A percentile compares a stretch with the other conserved stretches of the same genome.
Conservation (phyloP, 768 basidiomycete genomes). For the Xanthoconium purpureum region DNA sequence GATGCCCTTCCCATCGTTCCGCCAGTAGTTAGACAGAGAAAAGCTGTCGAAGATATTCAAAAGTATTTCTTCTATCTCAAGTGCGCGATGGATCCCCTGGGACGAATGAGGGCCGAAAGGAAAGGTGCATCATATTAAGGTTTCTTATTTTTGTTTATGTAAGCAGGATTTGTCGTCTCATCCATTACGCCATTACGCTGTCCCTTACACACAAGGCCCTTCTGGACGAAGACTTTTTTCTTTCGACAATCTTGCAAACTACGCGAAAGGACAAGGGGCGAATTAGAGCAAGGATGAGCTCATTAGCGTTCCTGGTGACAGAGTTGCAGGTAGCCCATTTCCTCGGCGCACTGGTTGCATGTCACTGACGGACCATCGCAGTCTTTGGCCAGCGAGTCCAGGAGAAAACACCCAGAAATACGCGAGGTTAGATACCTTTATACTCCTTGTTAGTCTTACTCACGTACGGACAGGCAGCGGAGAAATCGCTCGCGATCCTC, state of each 20-base stretch:
- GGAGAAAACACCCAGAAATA: constrained; percentile 87
- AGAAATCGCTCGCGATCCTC: constrained; percentile 80
- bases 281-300: constrained; percentile 46
- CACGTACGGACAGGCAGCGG: constrained; percentile 59
- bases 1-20: too few relatives aligned
- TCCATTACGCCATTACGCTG: too few relatives aligned
- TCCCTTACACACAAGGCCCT: too few relatives aligned
- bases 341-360: not conserved
- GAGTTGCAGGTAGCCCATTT: constrained; percentile 58
- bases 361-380: constrained; percentile 28
- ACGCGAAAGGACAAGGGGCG: not conserved
- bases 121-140: too few relatives aligned
- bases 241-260: not conserved
- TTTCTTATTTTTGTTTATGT: not conserved
- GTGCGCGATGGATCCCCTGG: too few relatives aligned
- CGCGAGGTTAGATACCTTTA: constrained; percentile 65
- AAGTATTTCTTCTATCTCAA: too few relatives aligned
- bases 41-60: too few relatives aligned
- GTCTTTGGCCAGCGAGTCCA: constrained; percentile 86
- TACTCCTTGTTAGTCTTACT: not conserved
- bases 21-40: too few relatives aligned
- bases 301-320: constrained; percentile 66
- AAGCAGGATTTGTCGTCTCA: constrained; percentile 5
- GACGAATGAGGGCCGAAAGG: too few relatives aligned
- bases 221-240: not conserved